Percentiles rank a stretch among this genome's conserved stretches.
phyloP scores from a whole-genome alignment of 2,329 filamentous ascomycete species.

The Camptophora hylomeconis region DNA sequence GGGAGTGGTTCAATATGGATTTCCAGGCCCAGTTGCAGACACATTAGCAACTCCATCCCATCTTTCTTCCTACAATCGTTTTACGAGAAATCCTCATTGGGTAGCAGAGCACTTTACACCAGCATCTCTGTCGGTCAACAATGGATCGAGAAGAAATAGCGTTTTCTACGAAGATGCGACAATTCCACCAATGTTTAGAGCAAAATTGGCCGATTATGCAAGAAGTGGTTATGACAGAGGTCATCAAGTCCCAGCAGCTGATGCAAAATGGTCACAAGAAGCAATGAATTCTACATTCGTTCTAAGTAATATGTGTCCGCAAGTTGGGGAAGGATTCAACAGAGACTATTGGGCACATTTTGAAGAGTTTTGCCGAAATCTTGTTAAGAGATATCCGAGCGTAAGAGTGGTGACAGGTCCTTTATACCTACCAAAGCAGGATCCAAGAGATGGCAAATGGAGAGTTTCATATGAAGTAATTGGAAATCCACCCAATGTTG shows the following conservation, averaged over 20 bases:
- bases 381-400: conserved; percentile 68
- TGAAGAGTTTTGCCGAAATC: conserved; percentile 84
- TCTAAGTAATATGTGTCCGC: conserved; percentile 93
- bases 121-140: conserved; percentile 58
- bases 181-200: conserved; percentile 78
- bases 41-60: conserved; percentile 63
- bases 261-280: conserved; percentile 86
- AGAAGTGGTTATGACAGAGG: conserved; percentile 90
- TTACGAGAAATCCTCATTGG: conserved; percentile 85
- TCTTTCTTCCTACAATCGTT: conserved; percentile 79
- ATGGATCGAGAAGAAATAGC: conserved; percentile 74
- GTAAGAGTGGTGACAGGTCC: conserved; percentile 90
- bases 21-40: conserved; percentile 81
- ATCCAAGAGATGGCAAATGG: conserved; percentile 81
- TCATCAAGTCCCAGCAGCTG: conserved; percentile 92
- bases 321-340: conserved; percentile 97
- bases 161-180: conserved; percentile 66
- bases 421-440: conserved; percentile 76
- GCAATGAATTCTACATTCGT: conserved; percentile 95
- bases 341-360: conserved; percentile 99
- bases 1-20: conserved; percentile 74
- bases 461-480: conserved; percentile 92
- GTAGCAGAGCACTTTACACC: conserved; percentile 94
- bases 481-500: conserved; percentile 80
- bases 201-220: conserved; percentile 84